Evolutionary conservation across 2,329 filamentous ascomycete genomes (phyloP), one percentile per base, ranked within the genome.

Genomic region (Trichoderma lentiforme): DNA sequence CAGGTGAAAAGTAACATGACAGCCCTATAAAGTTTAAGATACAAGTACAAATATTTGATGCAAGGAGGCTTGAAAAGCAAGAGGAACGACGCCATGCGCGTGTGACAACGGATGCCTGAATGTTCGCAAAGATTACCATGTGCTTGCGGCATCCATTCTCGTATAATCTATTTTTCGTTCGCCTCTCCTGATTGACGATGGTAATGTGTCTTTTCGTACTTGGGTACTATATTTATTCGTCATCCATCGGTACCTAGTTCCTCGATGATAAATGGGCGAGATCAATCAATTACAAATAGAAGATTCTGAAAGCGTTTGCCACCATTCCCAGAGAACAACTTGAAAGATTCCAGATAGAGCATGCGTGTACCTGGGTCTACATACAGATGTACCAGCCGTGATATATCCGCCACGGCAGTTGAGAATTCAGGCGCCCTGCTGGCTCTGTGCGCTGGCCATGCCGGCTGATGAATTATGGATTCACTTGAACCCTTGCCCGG

Each of bases 401-500:
- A 51, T 21, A 51, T 21, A 21, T 24, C 11, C 28, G 57, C 43
- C 28, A 24, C 43, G 62, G 62, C 62, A 65, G 39, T 65, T 65
- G 28, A 53, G 47, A 30, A 24, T 60, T 24, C 62, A 65, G 62
- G 62, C 39, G 62, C 43, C n/a, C 28, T 51, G 64, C 24, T 56
- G 21, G 21, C 24, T 67, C 47, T 57, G 64, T 57, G 47, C 64
- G 64, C 64, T 67, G 64, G 63, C 63, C 63, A 63, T 43, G 60
- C 60, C 60, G 34, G 60, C 60, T 63, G 34, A 63, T 63, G 60
- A 14, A 53, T 53, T 24, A 53, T 53, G 47, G 47, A 53, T 53
- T 53, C 47, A 21, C 47, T 24, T 14, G 43, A 53, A 53, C 60
- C 15, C 30, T 67, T 57, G 57, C 47, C 30, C 18, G 21, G 63